A percentile compares a stretch with the other conserved stretches of the same genome.
Conservation (phyloP, 306 rosid genomes). For the Carpinus fangiana region DNA sequence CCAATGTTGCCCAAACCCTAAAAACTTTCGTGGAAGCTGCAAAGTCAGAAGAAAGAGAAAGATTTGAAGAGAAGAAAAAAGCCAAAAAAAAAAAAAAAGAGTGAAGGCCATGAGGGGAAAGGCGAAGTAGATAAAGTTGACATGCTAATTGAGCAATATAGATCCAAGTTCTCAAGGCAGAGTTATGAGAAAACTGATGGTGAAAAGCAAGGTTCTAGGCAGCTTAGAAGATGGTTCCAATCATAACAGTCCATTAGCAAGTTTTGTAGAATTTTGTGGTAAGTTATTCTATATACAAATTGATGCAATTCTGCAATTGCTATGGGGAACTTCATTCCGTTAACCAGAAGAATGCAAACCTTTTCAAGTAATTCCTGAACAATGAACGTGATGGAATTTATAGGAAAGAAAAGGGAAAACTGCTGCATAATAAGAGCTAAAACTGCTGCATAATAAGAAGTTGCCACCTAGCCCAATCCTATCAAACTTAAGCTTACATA, state of each 20-base stretch:
- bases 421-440: no score
- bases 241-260: slow-evolving; percentile 30
- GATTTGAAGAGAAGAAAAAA: slow-evolving; percentile 38
- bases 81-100: slow-evolving; percentile 26
- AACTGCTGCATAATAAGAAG: no score
- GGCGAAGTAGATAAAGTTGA: slow-evolving; percentile 80
- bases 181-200: slow-evolving; percentile 45
- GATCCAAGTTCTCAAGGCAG: slow-evolving; percentile 60
- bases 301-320: background rate
- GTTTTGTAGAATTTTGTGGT: background rate
- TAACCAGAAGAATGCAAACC: background rate
- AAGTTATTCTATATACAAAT: background rate
- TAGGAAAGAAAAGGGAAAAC: no score
- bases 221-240: slow-evolving; percentile 82
- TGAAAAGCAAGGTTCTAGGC: slow-evolving; percentile 51
- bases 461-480: no score
- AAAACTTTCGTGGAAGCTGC: slow-evolving; percentile 50
- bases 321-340: background rate
- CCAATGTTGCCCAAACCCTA: slow-evolving; percentile 21
- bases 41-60: slow-evolving; percentile 39
- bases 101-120: slow-evolving; percentile 60
- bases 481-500: no score
- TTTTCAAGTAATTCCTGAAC: no score
- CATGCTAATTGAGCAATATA: slow-evolving; percentile 81
- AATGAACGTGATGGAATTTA: no score